Evolutionary conservation across 2,329 filamentous ascomycete genomes (phyloP), one percentile per base, ranked within the genome.

Genomic region (Stemphylium vesicarium): DNA sequence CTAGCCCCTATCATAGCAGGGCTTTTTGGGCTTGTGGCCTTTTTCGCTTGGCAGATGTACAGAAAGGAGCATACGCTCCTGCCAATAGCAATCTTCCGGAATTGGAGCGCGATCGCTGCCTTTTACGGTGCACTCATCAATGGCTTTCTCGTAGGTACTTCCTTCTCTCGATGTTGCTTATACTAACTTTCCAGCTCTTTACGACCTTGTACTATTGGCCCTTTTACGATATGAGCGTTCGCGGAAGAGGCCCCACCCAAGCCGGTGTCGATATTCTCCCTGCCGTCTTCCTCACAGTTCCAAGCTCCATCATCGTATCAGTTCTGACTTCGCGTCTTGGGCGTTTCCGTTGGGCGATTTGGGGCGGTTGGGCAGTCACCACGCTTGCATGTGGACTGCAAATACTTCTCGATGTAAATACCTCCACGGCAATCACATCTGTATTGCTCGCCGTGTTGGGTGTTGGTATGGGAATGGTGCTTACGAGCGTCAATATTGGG

Each of bases 51-150:
- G 16, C 24, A 45, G 32, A 7, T 62, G 3, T 66, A 68, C 11
- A 69, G 63, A 55, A 70, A 72, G 9, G 45, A 63, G 4, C 60
- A 75, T 35, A 75, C 76, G 5, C 69, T 80, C 36, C 69, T 80
- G 39, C 72, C 72, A 0, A 59, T 70, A 38, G 70, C 59, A 0
- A 65, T 80, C 4, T 79, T 80, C 55, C 64, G 69, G 20, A 73
- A 68, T 40, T 58, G 63, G 7, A 72, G 75, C 4, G 70, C 72
- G 3, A 54, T 72, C 4, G 73, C 75, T 52, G 68, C 79, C 10
- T 80, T 80, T 54, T 58, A 75, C 26, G 74, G 75, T 26, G 74
- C 78, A 13, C 65, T 80, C 32, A 59, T 75, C 38, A 77, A 80
- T 54, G 78, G 79, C 2, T 62, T 81, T n/a, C 53, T 79, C 44